Evolutionary conservation across 78 protist species (phyloP).

Genomic region (Thecamonas trahens): DNA sequence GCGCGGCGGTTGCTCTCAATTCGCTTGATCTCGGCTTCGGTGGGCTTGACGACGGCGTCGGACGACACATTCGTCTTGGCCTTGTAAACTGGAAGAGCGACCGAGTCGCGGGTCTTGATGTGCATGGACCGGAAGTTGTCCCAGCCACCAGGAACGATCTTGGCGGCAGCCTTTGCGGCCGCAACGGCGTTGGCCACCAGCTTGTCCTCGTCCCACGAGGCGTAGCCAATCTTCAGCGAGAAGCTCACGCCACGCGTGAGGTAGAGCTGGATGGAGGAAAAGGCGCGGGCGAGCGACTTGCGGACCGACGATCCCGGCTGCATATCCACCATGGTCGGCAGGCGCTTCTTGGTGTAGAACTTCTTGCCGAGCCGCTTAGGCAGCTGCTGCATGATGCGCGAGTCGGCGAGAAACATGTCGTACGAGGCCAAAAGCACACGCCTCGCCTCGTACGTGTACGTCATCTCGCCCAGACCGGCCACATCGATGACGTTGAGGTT

Average conservation of each 20-base stretch:
- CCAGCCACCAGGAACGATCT: slow-evolving; percentile 6
- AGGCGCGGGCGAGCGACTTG: too few relatives aligned
- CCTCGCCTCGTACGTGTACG: slow-evolving; percentile 24
- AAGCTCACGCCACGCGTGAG: too few relatives aligned
- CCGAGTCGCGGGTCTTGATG: slow-evolving; percentile 17
- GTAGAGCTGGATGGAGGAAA: too few relatives aligned
- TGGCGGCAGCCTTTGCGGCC: background rate
- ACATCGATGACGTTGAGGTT: slow-evolving; percentile 14
- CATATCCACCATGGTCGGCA: background rate
- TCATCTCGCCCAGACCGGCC: slow-evolving; percentile 9
- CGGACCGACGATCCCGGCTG: too few relatives aligned
- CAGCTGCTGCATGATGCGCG: slow-evolving; percentile 19
- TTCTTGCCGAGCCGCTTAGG: slow-evolving; percentile 22
- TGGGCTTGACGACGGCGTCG: too few relatives aligned
- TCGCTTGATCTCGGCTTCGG: too few relatives aligned
- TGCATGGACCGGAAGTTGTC: background rate
- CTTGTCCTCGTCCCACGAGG: background rate
- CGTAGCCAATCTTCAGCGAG: too few relatives aligned
- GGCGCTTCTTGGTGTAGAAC: slow-evolving; percentile 15
- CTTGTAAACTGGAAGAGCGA: slow-evolving; percentile 30
- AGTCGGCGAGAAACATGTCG: slow-evolving; percentile 54
- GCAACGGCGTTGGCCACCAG: slow-evolving; percentile 7
- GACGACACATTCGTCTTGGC: too few relatives aligned
- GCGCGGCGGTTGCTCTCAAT: too few relatives aligned
- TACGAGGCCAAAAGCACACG: slow-evolving; percentile 27